A percentile compares a stretch with the other conserved stretches of the same genome.
Conservation (phyloP, 192 early-diverging fungal genomes). For the Backusella tuberculispora region DNA sequence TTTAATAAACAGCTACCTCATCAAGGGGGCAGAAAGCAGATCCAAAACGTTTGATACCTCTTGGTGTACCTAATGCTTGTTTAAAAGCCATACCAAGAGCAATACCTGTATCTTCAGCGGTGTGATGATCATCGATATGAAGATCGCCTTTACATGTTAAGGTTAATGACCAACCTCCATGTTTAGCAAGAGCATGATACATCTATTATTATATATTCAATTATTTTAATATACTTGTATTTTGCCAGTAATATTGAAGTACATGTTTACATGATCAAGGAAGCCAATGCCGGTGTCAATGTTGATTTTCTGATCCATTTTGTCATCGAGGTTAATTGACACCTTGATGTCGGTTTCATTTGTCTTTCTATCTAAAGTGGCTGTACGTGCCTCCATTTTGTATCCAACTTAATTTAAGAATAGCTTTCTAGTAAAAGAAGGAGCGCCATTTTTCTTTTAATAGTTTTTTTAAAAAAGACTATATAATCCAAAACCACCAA, state of each 20-base stretch:
- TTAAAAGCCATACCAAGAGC: constrained; percentile 94
- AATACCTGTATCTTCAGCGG: constrained; percentile 95
- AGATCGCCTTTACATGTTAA: constrained; percentile 89
- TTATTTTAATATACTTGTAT: not conserved
- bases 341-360: constrained; percentile 92
- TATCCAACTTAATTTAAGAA: not conserved
- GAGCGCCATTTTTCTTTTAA: too few relatives aligned
- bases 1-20: constrained; percentile 58
- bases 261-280: constrained; percentile 82
- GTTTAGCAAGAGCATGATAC: constrained; percentile 97
- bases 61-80: constrained; percentile 86
- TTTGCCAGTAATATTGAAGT: not conserved
- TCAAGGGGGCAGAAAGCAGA: constrained; percentile 95
- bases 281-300: constrained; percentile 97
- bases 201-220: constrained; percentile 58
- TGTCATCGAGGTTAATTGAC: constrained; percentile 63
- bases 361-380: constrained; percentile 81
- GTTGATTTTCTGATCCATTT: constrained; percentile 71
- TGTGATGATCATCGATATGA: constrained; percentile 99
- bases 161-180: constrained; percentile 87
- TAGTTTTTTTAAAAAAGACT: too few relatives aligned
- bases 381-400: constrained; percentile 29
- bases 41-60: constrained; percentile 91
- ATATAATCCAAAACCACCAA: too few relatives aligned
- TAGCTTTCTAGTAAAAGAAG: not conserved